Evolutionary conservation across 2,329 filamentous ascomycete genomes (phyloP), one percentile per base, ranked within the genome.

Genomic region (Graphilbum ipis-grandicollis): DNA sequence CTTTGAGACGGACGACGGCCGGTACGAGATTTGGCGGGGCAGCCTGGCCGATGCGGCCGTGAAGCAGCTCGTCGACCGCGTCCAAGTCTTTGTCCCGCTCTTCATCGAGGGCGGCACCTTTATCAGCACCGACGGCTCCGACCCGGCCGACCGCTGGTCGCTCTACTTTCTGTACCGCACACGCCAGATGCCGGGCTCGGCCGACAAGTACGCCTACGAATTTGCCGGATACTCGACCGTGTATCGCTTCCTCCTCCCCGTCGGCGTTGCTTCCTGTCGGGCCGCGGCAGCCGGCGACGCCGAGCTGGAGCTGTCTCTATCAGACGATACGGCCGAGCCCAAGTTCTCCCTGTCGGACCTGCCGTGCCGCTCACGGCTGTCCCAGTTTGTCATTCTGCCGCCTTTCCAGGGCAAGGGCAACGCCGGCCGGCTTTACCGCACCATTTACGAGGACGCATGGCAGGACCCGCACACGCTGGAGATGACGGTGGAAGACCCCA

Each of bases 401-500:
- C 79, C 84, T 6, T 93, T 84, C 55, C 86, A 94, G 52, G 68
- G 71, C 42, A 71, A 75, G 42, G 85, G 85, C 14, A 75, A 88
- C 35, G 90, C 88, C 26, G 69, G 75, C 10, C 67, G 73, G 31
- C 71, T 98, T 29, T 98, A 96, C 62, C 73, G 75, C 41, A 66
- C 75, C 34, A 82, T 96, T 46, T 88, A 84, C 50, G 58, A 68
- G 8, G 59, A 75, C 46, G 79, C 82, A 44, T 65, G 79, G 40
- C 63, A 71, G 25, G 70, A 79, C 39, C 55, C 69, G 0, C 75
- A 77, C 41, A 79, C 85, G 8, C 65, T 74, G 38, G 88, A 96
- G 52, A 70, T 98, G 48, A 92, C 86, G 0, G 77, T 98, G 6
- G 90, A 98, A 57, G 88, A 96, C 43, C 92, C 90, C 0, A 96